Base-by-base conservation (phyloP, 1,139 yeast genomes). In the Kurtzmaniella quercitrusa region DNA sequence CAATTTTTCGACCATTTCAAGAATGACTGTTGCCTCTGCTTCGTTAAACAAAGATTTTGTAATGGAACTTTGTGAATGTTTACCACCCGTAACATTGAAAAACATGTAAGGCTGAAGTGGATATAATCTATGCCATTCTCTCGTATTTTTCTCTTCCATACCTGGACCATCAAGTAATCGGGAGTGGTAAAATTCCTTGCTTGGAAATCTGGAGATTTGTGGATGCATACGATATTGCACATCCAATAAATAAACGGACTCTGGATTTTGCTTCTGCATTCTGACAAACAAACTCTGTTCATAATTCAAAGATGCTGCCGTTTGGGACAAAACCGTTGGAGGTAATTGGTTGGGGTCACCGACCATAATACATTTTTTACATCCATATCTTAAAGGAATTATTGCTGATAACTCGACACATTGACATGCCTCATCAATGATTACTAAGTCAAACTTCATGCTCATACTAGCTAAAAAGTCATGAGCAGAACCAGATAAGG, bases 271-370 rank as follows among this genome's bases (percentile, higher is more conserved):
- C 47, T 80, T 78, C 54, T 86, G 95, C 95, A 94, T 89, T 52
- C 99, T 77, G 23, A 91, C 98, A 62, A 94, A 94, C 56, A 94
- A 72, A 57, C 96, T 86, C 60, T 91, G 96, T 50, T 93, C 96
- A 57, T 94, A 94, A 38, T 82, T 80, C 48, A 75, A 78, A 5
- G 78, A 71, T 1, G 95, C 83, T 1, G 98, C 98, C 7, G 82
- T 83, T 54, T 86, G 91, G 0, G 98, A 93, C 20, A 94, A 65
- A n/a, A 94, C 98, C 0, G 99, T 94, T 1, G 99, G 99, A 0
- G 98, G 99, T 48, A 94, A 74, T 66, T 94, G 99, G 59, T 93
- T 91, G 2, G 98, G 98, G 68, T 94, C 99, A 57, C 99, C 99
- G 41, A 94, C 99, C 96, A 94, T 88, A 40, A 94, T 84, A 67